These are phyloP conservation scores for Hymenoscyphus occultus DNA, from an alignment of 2,329 filamentous ascomycete species.

Conservation along the genomic window DNA sequence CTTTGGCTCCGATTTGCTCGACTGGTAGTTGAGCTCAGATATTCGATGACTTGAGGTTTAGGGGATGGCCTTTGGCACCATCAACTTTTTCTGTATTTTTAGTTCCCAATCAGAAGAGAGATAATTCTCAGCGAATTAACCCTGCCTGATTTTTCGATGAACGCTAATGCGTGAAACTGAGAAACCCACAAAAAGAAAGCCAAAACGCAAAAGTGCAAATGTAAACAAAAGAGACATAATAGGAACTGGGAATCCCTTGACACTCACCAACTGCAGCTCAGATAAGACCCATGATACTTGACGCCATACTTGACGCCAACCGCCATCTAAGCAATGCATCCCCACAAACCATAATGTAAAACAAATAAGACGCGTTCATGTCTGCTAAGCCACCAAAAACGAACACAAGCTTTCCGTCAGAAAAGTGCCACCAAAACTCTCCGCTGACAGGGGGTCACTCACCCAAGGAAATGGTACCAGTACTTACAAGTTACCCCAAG, in stretches of 20 bases:
- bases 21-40: slow-evolving; percentile 16
- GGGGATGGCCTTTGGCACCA: slow-evolving; percentile 10
- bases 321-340: not conserved
- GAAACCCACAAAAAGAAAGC: not conserved
- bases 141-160: not conserved
- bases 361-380: not conserved
- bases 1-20: slow-evolving; percentile 1
- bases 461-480: not conserved
- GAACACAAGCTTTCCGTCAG: not conserved
- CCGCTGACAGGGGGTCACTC: not conserved
- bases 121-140: not conserved
- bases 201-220: not conserved
- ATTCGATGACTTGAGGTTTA: slow-evolving; percentile 21
- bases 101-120: slow-evolving; percentile 13
- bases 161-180: not conserved
- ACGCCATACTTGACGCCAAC: not conserved
- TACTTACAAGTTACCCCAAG: too few species aligned
- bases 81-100: slow-evolving; percentile 25
- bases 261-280: not conserved
- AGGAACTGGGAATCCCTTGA: not conserved
- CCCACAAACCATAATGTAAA: not conserved
- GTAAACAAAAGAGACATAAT: not conserved
- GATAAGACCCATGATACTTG: not conserved
- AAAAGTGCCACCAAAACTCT: not conserved
- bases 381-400: not conserved